Base-by-base conservation (phyloP, 2,329 filamentous ascomycete species). In the Colletotrichum sp. region DNA sequence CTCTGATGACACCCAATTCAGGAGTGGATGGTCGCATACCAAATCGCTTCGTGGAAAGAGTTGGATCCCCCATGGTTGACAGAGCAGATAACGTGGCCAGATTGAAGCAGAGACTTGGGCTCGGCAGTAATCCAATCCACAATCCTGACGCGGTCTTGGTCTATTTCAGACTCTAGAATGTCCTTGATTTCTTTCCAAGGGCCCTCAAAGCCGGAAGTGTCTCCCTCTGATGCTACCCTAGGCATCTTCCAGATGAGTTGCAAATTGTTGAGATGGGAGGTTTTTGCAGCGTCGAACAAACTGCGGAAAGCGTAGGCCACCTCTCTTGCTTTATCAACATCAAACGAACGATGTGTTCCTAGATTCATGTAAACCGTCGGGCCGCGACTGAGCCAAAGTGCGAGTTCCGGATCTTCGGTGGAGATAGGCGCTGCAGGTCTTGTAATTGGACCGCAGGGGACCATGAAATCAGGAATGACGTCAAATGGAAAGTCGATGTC, bases 341-440 rank as follows among this genome's bases (percentile, higher is more conserved):
- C 79, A 2, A 83, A 80, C 1, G 81, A 79, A 6, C 83, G 79
- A 0, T 78, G 79, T 5, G 72, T 89, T 0, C 89, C 89, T 0
- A 90, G 82, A 69, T 88, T 89, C 10, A 90, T 84, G 15, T 90
- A 81, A 0, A 90, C 80, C 0, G 88, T 90, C 3, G 87, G 86
- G 0, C 79, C 80, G 12, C 79, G 78, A 2, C 80, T 80, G 15
- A 90, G 76, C 89, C 88, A 90, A 1, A 62, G 39, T 1, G 83
- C 82, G 32, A 90, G 79, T 52, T 86, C 84, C 0, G 85, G 81
- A 57, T 90, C 88, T 4, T 84, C 81, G 18, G 85, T 81, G n/a
- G 79, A 72, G 0, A 88, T 82, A 0, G 85, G 78, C 3, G 79
- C 76, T 1, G 82, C 80, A 0, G 85, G 83, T 0, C 88, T 80